Evolutionary conservation across 208 protist species (phyloP), one percentile per base, ranked within the genome.

Genomic region (Wallacemonas rigidus): DNA sequence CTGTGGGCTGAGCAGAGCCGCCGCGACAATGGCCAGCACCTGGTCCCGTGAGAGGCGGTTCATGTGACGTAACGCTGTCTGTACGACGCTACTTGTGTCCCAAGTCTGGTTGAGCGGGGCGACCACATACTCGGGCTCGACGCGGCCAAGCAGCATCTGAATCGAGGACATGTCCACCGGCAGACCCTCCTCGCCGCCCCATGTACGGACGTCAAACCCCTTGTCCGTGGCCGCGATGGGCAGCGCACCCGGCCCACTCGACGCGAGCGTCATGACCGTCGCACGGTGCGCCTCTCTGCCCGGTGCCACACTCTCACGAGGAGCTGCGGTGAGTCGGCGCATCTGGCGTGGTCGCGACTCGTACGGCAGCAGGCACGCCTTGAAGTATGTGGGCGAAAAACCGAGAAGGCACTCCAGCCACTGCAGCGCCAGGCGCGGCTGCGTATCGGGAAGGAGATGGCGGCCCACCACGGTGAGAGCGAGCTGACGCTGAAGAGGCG

Each of bases 61-160:
- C 4, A 76, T 58, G 71, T 79, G 69, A 14, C 78, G 75, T 43
- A 95, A 58, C 53, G 85, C 51, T 2, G 80, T 72, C 45, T 92
- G 82, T 65, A 95, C 81, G 3, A 92, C 86, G 47, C 78, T 82
- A 39, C 71, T 80, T 0, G 78, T 85, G 69, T 87, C 82, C 86
- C 90, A 95, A 3, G 69, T 74, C 70, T 90, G 86, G 70, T 88
- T 92, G 7, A 93, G 72, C 41, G 90, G 86, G 36, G 76, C n/a
- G 15, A 91, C 78, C 9, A 80, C 58, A 60, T 95, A 95, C 2
- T 72, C 60, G 3, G 86, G 75, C 26, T 88, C 74, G 15, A 92
- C 80, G 35, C 67, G 74, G 40, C 86, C 90, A 1, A 85, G 71
- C 8, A 95, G 70, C 7, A 94, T 53, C 35, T 68, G 71, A 47